Conservation (phyloP, 768 basidiomycete genomes). For the Suillus americanus region DNA sequence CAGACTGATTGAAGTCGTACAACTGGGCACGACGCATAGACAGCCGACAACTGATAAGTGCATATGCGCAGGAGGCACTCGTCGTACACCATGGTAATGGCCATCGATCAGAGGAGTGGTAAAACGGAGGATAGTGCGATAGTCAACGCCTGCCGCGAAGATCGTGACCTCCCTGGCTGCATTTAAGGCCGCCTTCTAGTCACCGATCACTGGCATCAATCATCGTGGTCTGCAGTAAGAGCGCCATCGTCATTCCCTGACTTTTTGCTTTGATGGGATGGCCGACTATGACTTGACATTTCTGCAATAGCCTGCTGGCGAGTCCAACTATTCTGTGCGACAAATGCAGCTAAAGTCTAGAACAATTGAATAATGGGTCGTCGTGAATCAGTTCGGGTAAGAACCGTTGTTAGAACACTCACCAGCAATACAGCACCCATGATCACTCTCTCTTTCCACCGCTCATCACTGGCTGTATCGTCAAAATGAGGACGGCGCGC, state of each 20-base stretch:
- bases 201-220: no score
- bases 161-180: neutral
- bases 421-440: constrained; percentile 56
- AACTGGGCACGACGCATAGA: neutral
- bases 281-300: neutral
- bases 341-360: constrained; percentile 34
- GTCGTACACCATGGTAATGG: neutral
- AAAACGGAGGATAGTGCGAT: neutral
- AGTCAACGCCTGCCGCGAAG: neutral
- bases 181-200: no score
- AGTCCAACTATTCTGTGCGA: constrained; percentile 33
- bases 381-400: neutral
- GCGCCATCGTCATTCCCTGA: neutral
- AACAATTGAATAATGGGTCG: neutral
- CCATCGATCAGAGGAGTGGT: neutral
- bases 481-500: constrained; percentile 46
- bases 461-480: constrained; percentile 48
- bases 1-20: neutral
- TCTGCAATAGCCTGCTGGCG: constrained; percentile 30
- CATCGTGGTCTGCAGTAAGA: neutral
- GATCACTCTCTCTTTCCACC: constrained; percentile 66
- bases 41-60: neutral
- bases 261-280: neutral
- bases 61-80: neutral
- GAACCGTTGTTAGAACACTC: constrained; percentile 5